Evolutionary conservation across 179 eudicot species (phyloP).

Genomic region (Carnegiea gigantea): DNA sequence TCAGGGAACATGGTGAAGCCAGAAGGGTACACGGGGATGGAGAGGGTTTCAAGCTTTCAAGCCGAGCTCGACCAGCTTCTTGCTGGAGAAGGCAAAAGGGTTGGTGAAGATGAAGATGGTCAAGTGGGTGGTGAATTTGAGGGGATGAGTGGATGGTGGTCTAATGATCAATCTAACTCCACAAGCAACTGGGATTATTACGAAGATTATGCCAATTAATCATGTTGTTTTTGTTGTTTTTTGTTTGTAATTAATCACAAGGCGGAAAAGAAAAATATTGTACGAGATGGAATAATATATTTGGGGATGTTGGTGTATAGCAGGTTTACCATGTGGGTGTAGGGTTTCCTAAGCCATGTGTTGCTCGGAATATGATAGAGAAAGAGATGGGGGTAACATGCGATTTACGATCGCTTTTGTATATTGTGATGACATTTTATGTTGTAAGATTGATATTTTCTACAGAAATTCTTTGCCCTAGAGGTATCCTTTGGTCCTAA

Average conservation of each 20-base stretch:
- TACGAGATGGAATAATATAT: background rate
- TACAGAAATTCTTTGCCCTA: too few species aligned
- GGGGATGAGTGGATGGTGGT: constrained; percentile 37
- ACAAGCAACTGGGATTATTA: constrained; percentile 26
- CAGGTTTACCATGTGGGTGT: constrained; percentile 6
- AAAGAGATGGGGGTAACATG: constrained; percentile 2
- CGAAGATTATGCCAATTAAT: constrained; percentile 9
- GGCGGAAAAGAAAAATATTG: background rate
- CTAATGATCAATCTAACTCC: constrained; percentile 22
- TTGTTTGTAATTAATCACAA: constrained; percentile 16
- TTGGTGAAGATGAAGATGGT: constrained; percentile 1
- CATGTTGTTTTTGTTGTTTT: constrained; percentile 23
- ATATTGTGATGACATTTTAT: constrained; percentile 14
- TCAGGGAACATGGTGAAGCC: constrained; percentile 9
- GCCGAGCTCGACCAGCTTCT: constrained; percentile 55
- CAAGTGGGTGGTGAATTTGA: constrained; percentile 24
- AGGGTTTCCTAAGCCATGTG: constrained; percentile 18
- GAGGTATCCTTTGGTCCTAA: too few species aligned
- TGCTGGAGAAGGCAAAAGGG: background rate
- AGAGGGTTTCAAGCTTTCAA: constrained; percentile 38
- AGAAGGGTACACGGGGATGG: constrained; percentile 24
- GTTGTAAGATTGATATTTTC: background rate
- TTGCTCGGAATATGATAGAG: background rate
- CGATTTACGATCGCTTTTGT: constrained; percentile 22
- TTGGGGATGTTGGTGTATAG: constrained; percentile 16